Evolutionary conservation across 2,329 filamentous ascomycete genomes (phyloP).

Genomic region (Berkeleyomyces basicola): DNA sequence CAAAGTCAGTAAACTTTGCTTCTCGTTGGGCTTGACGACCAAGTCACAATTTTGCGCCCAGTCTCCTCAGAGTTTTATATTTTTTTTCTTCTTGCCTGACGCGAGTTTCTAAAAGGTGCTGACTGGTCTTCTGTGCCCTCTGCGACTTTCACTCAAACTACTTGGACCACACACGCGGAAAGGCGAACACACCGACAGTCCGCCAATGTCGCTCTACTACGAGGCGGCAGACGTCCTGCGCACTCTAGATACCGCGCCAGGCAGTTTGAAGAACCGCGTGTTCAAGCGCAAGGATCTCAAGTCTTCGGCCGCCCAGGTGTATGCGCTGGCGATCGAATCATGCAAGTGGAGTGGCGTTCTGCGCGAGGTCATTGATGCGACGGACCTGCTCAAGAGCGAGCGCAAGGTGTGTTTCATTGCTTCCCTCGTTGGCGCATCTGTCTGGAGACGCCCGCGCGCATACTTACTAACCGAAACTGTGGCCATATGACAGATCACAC

Average conservation of each 20-base stretch:
- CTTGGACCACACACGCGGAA: no score
- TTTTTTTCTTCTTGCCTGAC: no score
- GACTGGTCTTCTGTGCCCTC: not conserved
- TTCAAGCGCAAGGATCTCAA: conserved; percentile 61
- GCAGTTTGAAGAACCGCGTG: conserved; percentile 73
- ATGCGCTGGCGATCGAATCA: conserved; percentile 71
- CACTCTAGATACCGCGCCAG: conserved; percentile 40
- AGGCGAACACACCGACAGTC: no score
- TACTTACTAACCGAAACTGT: not conserved
- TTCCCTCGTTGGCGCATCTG: not conserved
- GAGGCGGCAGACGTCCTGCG: conserved; percentile 67
- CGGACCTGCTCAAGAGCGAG: conserved; percentile 61
- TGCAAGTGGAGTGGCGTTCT: conserved; percentile 81
- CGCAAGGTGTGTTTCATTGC: conserved; percentile 48
- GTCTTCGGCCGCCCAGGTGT: conserved; percentile 64
- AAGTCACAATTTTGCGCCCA: not conserved
- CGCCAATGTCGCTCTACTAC: conserved; percentile 82
- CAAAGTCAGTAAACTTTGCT: no score
- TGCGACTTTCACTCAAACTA: not conserved
- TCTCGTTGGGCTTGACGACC: no score
- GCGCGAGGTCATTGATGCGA: conserved; percentile 74
- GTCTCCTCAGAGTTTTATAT: no score
- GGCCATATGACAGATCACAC: conserved; percentile 47
- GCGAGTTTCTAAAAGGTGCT: not conserved
- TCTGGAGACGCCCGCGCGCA: no score